Conservation (phyloP, 306 rosid genomes). For the Echinosophora koreensis region DNA sequence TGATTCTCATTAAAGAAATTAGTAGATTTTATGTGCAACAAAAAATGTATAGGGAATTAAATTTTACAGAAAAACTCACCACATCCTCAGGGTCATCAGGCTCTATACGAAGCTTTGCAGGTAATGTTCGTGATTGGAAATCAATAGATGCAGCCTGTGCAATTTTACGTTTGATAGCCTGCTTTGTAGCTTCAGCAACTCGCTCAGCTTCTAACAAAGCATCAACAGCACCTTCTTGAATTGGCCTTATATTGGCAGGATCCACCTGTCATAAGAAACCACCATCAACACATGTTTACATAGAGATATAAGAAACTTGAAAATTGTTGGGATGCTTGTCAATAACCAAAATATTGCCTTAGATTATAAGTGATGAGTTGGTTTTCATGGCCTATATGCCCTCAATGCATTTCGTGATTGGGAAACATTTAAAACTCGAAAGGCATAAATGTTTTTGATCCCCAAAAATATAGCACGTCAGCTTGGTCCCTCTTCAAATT, state of each 20-base stretch:
- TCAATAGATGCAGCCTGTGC: constrained; percentile 92
- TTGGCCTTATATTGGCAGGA: constrained; percentile 86
- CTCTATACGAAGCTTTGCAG: constrained; percentile 93
- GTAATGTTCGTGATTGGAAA: constrained; percentile 79
- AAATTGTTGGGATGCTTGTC: background rate
- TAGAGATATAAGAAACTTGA: background rate
- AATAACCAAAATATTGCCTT: constrained; percentile 35
- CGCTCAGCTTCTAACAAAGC: constrained; percentile 91
- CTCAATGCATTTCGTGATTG: constrained; percentile 20
- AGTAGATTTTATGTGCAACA: background rate
- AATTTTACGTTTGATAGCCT: constrained; percentile 91
- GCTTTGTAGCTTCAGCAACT: constrained; percentile 97
- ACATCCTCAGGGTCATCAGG: constrained; percentile 98
- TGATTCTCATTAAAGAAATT: background rate
- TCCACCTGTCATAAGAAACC: constrained; percentile 75
- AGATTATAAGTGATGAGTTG: constrained; percentile 13
- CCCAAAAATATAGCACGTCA: too few species aligned
- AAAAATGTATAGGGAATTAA: background rate
- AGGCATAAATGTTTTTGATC: too few species aligned
- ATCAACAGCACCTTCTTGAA: constrained; percentile 80
- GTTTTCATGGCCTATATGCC: background rate
- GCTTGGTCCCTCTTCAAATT: too few species aligned
- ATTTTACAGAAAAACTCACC: constrained; percentile 54
- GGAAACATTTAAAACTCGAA: background rate
- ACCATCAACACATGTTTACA: constrained; percentile 34